phyloP scores from a whole-genome alignment of 306 rosid genomes.

The Hippophae rhamnoides region DNA sequence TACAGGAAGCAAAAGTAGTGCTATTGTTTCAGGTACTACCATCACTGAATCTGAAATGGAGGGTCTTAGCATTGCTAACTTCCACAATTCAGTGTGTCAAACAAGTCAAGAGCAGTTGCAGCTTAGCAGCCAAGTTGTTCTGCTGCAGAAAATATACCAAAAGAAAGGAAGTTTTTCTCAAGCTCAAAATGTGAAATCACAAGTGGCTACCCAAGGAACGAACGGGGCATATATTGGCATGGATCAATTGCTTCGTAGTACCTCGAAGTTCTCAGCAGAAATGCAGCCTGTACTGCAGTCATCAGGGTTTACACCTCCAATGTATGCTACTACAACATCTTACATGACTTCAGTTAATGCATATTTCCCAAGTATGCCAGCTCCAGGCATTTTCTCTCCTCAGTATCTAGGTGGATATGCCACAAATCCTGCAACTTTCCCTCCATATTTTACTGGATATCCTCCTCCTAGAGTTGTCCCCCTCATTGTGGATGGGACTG shows the following conservation, averaged over 20 bases:
- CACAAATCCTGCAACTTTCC: slow-evolving; percentile 24
- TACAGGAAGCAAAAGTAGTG: no score
- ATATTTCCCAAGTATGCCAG: slow-evolving; percentile 33
- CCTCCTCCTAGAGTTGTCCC: slow-evolving; percentile 37
- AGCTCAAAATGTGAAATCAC: slow-evolving; percentile 25
- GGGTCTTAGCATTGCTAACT: no score
- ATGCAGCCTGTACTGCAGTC: slow-evolving; percentile 47
- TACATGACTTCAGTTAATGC: slow-evolving; percentile 42
- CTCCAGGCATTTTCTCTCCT: slow-evolving; percentile 27
- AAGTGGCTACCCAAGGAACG: slow-evolving; percentile 30
- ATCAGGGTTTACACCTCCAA: slow-evolving; percentile 52
- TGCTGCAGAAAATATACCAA: slow-evolving; percentile 11
- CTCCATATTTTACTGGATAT: slow-evolving; percentile 41
- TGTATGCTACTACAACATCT: slow-evolving; percentile 45
- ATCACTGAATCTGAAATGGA: no score
- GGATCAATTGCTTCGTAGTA: slow-evolving; percentile 33
- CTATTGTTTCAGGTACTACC: no score
- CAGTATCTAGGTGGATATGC: slow-evolving; percentile 48
- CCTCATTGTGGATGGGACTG: slow-evolving; percentile 32
- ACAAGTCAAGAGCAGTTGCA: no score
- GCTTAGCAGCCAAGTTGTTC: no score
- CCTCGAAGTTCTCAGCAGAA: slow-evolving; percentile 33
- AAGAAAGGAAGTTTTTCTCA: slow-evolving; percentile 33
- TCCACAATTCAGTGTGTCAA: no score
- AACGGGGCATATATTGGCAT: slow-evolving; percentile 24